Conservation (phyloP, 306 rosid species). For the Phaseolus lunatus region DNA sequence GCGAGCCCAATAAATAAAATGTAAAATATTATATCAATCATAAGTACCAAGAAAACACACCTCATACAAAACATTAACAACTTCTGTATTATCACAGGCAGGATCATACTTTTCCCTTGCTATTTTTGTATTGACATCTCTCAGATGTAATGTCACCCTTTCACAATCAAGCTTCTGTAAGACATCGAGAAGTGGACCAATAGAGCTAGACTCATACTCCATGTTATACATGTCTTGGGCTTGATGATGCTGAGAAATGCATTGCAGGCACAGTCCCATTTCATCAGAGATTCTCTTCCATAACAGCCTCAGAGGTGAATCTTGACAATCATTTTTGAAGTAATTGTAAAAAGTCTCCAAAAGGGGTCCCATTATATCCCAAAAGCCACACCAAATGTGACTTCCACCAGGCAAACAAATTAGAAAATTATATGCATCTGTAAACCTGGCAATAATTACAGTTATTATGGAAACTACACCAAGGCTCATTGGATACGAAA, state of each 20-base stretch:
- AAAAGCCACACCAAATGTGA: conserved; percentile 92
- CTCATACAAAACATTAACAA: conserved; percentile 88
- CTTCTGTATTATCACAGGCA: conserved; percentile 69
- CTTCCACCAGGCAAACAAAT: conserved; percentile 67
- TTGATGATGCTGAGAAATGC: conserved; percentile 89
- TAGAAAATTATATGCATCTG: conserved; percentile 77
- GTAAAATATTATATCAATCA: conserved; percentile 26
- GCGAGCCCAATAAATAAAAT: conserved; percentile 36
- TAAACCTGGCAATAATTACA: conserved; percentile 68
- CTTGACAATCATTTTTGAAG: conserved; percentile 70
- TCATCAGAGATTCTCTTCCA: conserved; percentile 88
- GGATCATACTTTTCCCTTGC: conserved; percentile 65
- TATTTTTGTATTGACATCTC: conserved; percentile 66
- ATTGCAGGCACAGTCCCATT: conserved; percentile 77
- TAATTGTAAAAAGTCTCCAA: conserved; percentile 94
- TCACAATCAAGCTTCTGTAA: conserved; percentile 80
- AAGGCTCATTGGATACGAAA: conserved; percentile 5
- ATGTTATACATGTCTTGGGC: conserved; percentile 71
- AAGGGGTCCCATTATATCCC: conserved; percentile 95
- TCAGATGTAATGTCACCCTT: conserved; percentile 75
- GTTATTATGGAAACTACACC: conserved; percentile 34
- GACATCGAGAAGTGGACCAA: conserved; percentile 86
- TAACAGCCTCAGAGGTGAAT: conserved; percentile 82
- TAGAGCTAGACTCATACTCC: conserved; percentile 80
- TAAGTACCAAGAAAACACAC: conserved; percentile 45